phyloP scores from a whole-genome alignment of 306 rosid genomes.

The Cucumis hystrix region DNA sequence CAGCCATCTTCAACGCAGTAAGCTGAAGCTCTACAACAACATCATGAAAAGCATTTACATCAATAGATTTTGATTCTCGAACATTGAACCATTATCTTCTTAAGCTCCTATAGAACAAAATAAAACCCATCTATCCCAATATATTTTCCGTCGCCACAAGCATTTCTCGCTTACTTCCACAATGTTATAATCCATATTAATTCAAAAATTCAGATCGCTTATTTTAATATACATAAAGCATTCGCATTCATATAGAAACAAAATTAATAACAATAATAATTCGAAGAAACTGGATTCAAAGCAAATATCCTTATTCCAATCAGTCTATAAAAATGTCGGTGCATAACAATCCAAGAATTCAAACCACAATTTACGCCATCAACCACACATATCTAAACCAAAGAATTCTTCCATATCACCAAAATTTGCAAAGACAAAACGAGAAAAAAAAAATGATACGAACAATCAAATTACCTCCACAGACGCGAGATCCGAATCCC shows the following conservation, averaged over 20 bases:
- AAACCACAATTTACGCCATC: background rate
- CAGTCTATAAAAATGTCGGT: background rate
- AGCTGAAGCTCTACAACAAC: slow-evolving; percentile 18
- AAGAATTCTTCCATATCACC: background rate
- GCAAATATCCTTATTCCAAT: background rate
- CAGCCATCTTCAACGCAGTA: slow-evolving; percentile 33
- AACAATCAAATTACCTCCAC: slow-evolving; percentile 16
- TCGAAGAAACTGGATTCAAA: background rate
- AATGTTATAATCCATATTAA: background rate
- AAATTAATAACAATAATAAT: background rate
- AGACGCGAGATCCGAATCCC: slow-evolving; percentile 32
- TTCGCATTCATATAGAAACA: background rate
- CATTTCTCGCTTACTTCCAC: background rate
- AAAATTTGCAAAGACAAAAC: background rate
- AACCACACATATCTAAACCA: background rate
- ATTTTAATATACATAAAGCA: background rate
- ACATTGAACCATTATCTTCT: background rate
- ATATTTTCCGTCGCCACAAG: background rate
- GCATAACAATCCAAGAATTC: background rate
- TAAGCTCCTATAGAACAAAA: background rate
- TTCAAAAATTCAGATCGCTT: background rate
- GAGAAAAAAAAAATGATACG: background rate
- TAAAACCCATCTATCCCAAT: background rate
- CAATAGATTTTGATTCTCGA: background rate
- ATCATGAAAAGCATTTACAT: slow-evolving; percentile 21